phyloP scores from a whole-genome alignment of 2,329 filamentous ascomycete species.

The Alternaria arbusti region DNA sequence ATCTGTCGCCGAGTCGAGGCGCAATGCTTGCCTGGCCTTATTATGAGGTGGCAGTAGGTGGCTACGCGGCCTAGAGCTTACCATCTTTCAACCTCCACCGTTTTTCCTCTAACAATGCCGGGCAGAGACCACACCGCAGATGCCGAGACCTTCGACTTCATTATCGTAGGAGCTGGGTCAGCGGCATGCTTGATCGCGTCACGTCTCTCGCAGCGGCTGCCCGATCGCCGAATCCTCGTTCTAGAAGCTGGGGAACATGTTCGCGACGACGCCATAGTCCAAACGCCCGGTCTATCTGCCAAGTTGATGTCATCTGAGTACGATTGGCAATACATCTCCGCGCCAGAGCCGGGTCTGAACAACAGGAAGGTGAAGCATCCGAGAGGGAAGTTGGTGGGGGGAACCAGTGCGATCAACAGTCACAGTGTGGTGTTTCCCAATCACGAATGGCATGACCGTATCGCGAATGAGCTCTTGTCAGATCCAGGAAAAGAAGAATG shows the following conservation, averaged over 20 bases:
- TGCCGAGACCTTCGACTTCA: slow-evolving; percentile 19
- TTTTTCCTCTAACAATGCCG: slow-evolving; percentile 2
- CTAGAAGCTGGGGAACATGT: slow-evolving; percentile 25
- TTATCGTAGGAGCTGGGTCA: slow-evolving; percentile 24
- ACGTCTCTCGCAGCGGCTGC: slow-evolving; percentile 22
- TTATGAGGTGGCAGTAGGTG: not conserved
- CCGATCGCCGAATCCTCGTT: slow-evolving; percentile 17
- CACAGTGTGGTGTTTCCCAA: slow-evolving; percentile 28
- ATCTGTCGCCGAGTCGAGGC: not conserved
- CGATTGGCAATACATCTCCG: slow-evolving; percentile 17
- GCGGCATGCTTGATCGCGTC: slow-evolving; percentile 25
- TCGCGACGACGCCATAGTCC: slow-evolving; percentile 21
- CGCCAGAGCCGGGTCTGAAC: slow-evolving; percentile 20
- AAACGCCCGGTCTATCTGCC: slow-evolving; percentile 15
- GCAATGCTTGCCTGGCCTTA: not conserved
- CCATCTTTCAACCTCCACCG: not conserved
- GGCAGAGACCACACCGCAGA: not conserved
- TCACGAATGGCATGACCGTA: slow-evolving; percentile 24
- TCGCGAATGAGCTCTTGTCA: slow-evolving; percentile 17
- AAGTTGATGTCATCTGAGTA: slow-evolving; percentile 14
- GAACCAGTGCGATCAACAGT: slow-evolving; percentile 28
- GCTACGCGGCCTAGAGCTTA: not conserved
- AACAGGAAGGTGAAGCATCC: slow-evolving; percentile 21
- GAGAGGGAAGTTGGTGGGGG: slow-evolving; percentile 25
- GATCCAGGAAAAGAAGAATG: slow-evolving; percentile 14